phyloP scores from a whole-genome alignment of 148 eudicot genomes.

The Persicaria maculosa region DNA sequence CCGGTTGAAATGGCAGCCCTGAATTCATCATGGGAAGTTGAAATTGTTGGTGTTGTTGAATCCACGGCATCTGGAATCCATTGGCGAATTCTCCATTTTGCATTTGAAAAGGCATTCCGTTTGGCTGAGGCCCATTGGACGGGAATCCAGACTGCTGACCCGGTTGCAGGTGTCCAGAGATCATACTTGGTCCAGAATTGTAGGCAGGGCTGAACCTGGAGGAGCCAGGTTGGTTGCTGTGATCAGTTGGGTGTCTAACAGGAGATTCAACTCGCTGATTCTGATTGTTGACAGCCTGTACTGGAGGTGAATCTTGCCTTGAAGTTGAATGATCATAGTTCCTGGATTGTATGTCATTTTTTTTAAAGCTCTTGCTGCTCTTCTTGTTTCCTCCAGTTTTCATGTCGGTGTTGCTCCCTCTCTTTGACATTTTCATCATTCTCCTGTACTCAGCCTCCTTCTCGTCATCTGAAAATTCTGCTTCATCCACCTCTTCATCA shows the following conservation, averaged over 20 bases:
- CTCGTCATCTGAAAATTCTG: slow-evolving; percentile 90
- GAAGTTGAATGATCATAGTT: slow-evolving; percentile 19
- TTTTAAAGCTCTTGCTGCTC: slow-evolving; percentile 36
- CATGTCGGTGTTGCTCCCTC: slow-evolving; percentile 39
- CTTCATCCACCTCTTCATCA: slow-evolving; percentile 78
- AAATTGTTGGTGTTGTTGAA: slow-evolving; percentile 37
- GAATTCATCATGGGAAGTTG: slow-evolving; percentile 18
- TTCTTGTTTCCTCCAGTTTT: slow-evolving; percentile 38
- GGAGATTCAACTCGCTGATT: slow-evolving; percentile 21
- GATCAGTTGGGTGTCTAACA: slow-evolving; percentile 18
- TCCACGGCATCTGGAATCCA: slow-evolving; percentile 42
- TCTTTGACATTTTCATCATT: slow-evolving; percentile 58
- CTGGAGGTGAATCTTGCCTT: slow-evolving; percentile 7
- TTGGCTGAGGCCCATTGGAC: slow-evolving; percentile 33
- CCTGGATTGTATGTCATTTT: slow-evolving; percentile 28
- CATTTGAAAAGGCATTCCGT: slow-evolving; percentile 42
- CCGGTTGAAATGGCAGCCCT: slow-evolving; percentile 25
- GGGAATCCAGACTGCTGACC: slow-evolving; percentile 25
- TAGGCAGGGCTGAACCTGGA: slow-evolving; percentile 23
- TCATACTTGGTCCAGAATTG: slow-evolving; percentile 17
- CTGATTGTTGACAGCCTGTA: slow-evolving; percentile 26
- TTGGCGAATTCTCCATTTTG: slow-evolving; percentile 31
- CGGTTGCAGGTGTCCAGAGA: slow-evolving; percentile 31
- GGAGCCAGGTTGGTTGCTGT: slow-evolving; percentile 14
- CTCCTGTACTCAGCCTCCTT: slow-evolving; percentile 77